These are phyloP conservation scores for Suhomyces chickasaworum DNA, from an alignment of 1,139 yeast species.

Conservation along the genomic window DNA sequence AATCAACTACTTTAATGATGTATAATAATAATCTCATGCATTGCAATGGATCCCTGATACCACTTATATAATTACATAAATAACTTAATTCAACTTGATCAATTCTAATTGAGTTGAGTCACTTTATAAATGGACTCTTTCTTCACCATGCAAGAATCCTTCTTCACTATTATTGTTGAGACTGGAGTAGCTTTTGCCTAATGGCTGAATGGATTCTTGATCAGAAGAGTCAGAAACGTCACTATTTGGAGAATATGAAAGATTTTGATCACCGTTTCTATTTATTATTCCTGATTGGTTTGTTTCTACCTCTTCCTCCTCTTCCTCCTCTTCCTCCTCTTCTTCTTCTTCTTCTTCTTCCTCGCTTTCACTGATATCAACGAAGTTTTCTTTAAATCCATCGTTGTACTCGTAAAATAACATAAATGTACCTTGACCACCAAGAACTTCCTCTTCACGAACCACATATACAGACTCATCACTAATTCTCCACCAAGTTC, in stretches of 20 bases:
- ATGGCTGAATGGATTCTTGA: slow-evolving; percentile 7
- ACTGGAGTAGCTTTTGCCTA: slow-evolving; percentile 5
- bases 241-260: slow-evolving; percentile 8
- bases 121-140: slow-evolving; percentile 17
- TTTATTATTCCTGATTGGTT: background rate
- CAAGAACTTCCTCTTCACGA: slow-evolving; percentile 74
- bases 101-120: background rate
- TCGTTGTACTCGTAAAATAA: slow-evolving; percentile 71
- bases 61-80: background rate
- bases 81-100: background rate
- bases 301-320: slow-evolving; percentile 15
- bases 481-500: slow-evolving; percentile 92
- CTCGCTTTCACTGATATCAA: slow-evolving; percentile 36
- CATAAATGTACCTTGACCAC: slow-evolving; percentile 90
- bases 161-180: slow-evolving; percentile 10
- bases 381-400: slow-evolving; percentile 38
- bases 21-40: background rate
- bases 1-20: too few species aligned
- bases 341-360: slow-evolving; percentile 34
- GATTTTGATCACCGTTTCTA: background rate
- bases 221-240: slow-evolving; percentile 14
- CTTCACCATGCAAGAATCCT: slow-evolving; percentile 18
- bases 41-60: background rate
- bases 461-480: slow-evolving; percentile 86
- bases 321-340: slow-evolving; percentile 12